These are phyloP conservation scores for Entomortierella parvispora DNA, from an alignment of 192 early-diverging fungal species.

Conservation along the genomic window DNA sequence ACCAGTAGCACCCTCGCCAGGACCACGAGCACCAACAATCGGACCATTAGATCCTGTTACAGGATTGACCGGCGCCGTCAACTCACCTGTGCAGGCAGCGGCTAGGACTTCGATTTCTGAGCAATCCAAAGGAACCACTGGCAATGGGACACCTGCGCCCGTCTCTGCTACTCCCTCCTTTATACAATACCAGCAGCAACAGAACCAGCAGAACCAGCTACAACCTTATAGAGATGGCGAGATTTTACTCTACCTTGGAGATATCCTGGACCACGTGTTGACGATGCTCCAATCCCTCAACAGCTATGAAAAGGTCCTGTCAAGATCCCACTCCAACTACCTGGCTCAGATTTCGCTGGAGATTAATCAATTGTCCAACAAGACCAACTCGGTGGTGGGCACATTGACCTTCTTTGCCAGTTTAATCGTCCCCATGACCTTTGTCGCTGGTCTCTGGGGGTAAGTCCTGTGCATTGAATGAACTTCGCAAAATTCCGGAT, in stretches of 20 bases:
- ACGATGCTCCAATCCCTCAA: slow-evolving; percentile 81
- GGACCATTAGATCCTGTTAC: too few species aligned
- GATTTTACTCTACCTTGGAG: slow-evolving; percentile 76
- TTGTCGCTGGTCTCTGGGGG: slow-evolving; percentile 69
- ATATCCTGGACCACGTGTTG: slow-evolving; percentile 80
- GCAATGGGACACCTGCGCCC: too few species aligned
- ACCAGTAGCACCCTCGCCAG: background rate
- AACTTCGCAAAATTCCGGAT: too few species aligned
- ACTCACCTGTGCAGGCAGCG: too few species aligned
- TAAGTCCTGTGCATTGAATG: background rate
- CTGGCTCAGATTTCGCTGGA: slow-evolving; percentile 77
- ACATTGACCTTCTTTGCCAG: slow-evolving; percentile 62
- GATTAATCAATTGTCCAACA: slow-evolving; percentile 66
- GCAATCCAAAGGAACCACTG: too few species aligned
- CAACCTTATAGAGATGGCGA: slow-evolving; percentile 54
- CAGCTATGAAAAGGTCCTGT: slow-evolving; percentile 76
- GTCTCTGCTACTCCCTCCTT: background rate
- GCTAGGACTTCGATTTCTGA: too few species aligned
- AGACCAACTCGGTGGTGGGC: slow-evolving; percentile 63
- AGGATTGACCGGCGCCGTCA: too few species aligned
- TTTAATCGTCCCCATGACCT: slow-evolving; percentile 68
- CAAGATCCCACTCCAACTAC: slow-evolving; percentile 76
- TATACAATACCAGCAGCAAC: background rate
- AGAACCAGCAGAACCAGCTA: too few species aligned
- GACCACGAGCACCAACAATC: slow-evolving; percentile 43